These are phyloP conservation scores for Mycena alexandri DNA, from an alignment of 768 basidiomycete species.

Conservation along the genomic window DNA sequence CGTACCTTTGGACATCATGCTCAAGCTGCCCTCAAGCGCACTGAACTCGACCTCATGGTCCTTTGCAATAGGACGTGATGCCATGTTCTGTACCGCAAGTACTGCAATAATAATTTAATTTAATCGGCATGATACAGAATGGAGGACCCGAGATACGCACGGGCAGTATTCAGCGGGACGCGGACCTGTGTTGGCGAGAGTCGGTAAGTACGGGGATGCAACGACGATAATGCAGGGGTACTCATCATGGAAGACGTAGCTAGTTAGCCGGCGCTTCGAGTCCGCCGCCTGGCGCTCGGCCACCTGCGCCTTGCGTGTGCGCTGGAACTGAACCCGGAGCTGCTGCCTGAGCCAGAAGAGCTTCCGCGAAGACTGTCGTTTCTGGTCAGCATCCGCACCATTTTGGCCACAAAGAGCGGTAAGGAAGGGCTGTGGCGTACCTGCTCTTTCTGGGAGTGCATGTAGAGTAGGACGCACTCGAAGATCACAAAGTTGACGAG, in stretches of 20 bases:
- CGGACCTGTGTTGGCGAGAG: conserved; percentile 58
- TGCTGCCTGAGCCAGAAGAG: conserved; percentile 63
- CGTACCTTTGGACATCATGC: conserved; percentile 80
- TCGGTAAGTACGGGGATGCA: neutral
- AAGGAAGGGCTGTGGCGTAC: conserved; percentile 35
- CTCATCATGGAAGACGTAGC: conserved; percentile 49
- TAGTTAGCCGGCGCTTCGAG: conserved; percentile 48
- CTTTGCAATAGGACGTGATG: conserved; percentile 67
- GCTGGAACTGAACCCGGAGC: conserved; percentile 64
- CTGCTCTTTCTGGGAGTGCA: conserved; percentile 56
- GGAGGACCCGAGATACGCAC: conserved; percentile 37
- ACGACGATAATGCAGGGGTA: neutral
- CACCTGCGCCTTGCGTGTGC: conserved; percentile 56
- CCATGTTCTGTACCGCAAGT: conserved; percentile 85
- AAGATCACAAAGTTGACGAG: conserved; percentile 65
- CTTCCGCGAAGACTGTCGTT: conserved; percentile 55
- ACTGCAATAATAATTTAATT: conserved; percentile 43
- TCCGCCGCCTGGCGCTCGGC: conserved; percentile 63
- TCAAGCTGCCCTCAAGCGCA: conserved; percentile 74
- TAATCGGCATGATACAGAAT: neutral
- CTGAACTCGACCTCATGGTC: conserved; percentile 80
- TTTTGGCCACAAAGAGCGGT: neutral
- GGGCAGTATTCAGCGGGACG: conserved; percentile 72
- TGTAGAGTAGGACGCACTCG: conserved; percentile 69
- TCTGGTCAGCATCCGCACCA: neutral